Percentiles rank a stretch among this genome's conserved stretches.
Evolutionary conservation across 331 rosid species (phyloP).

Genomic region (Telfairia occidentalis): DNA sequence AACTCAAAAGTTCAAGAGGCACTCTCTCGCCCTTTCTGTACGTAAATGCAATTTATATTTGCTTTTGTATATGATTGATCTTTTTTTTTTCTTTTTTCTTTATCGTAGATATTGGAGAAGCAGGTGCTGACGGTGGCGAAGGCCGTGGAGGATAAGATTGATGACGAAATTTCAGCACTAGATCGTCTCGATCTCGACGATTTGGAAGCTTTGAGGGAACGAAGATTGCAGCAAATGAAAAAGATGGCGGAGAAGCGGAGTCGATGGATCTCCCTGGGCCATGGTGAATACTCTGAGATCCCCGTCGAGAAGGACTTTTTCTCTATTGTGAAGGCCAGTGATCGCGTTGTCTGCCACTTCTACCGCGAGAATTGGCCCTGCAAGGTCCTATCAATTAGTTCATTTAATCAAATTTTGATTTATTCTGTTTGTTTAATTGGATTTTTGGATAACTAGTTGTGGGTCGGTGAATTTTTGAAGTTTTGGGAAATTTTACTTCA

Average conservation of each 20-base stretch:
- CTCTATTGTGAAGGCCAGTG: conserved; percentile 84
- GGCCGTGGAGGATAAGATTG: conserved; percentile 81
- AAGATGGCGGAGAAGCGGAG: conserved; percentile 90
- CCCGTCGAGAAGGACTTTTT: conserved; percentile 85
- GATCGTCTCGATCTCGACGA: conserved; percentile 79
- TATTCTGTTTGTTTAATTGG: neutral
- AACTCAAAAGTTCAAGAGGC: conserved; percentile 50
- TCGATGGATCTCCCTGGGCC: conserved; percentile 91
- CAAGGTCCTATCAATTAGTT: conserved; percentile 36
- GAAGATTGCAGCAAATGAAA: conserved; percentile 92
- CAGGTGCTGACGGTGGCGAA: conserved; percentile 76
- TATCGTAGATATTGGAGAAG: conserved; percentile 47
- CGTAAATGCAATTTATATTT: neutral
- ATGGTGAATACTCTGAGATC: conserved; percentile 71
- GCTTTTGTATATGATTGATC: neutral
- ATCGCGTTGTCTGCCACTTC: conserved; percentile 95
- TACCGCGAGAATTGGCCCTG: conserved; percentile 99
- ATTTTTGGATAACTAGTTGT: neutral
- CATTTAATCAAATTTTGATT: neutral
- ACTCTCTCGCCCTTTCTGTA: neutral
- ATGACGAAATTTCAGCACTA: conserved; percentile 73
- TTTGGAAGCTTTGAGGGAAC: conserved; percentile 67
- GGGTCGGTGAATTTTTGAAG: neutral
- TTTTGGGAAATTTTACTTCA: neutral
- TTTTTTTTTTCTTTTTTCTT: neutral